Conservation (phyloP, 169 alveolate species). For the Plasmodium vivax region DNA sequence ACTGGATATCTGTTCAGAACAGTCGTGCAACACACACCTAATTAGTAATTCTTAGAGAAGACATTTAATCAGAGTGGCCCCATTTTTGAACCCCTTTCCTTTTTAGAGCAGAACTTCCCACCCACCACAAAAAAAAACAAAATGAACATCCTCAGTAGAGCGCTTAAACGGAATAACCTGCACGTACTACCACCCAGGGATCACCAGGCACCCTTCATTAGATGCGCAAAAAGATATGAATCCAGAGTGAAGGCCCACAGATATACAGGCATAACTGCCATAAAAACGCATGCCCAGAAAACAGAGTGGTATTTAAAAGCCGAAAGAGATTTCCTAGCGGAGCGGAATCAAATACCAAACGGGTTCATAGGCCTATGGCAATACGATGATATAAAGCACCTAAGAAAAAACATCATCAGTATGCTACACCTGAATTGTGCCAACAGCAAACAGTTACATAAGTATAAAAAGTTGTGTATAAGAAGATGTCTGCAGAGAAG, state of each 20-base stretch:
- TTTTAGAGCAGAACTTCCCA: not conserved
- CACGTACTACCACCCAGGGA: not conserved
- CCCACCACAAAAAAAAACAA: not conserved
- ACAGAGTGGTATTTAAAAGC: slow-evolving; percentile 90
- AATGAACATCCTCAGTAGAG: slow-evolving; percentile 20
- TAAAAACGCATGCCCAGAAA: slow-evolving; percentile 88
- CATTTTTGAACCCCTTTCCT: not conserved
- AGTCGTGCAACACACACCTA: not conserved
- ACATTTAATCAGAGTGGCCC: not conserved
- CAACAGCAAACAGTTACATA: slow-evolving; percentile 74
- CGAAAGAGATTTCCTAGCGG: slow-evolving; percentile 88
- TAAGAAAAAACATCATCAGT: slow-evolving; percentile 77
- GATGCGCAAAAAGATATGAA: slow-evolving; percentile 70
- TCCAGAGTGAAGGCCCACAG: slow-evolving; percentile 87
- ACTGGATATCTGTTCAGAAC: not conserved
- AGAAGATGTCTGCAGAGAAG: slow-evolving; percentile 84
- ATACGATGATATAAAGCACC: slow-evolving; percentile 81
- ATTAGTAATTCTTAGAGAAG: not conserved
- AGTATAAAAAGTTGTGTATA: slow-evolving; percentile 76
- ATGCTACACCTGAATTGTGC: slow-evolving; percentile 83
- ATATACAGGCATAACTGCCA: slow-evolving; percentile 87
- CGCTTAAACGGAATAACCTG: not conserved
- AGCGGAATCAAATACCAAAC: slow-evolving; percentile 85
- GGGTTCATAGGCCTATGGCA: slow-evolving; percentile 87
- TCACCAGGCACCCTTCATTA: slow-evolving; percentile 6